Percentiles rank a stretch among this genome's conserved stretches.
These are phyloP conservation scores for Wallacemonas sp. DNA, from an alignment of 208 protist species.

Conservation along the genomic window DNA sequence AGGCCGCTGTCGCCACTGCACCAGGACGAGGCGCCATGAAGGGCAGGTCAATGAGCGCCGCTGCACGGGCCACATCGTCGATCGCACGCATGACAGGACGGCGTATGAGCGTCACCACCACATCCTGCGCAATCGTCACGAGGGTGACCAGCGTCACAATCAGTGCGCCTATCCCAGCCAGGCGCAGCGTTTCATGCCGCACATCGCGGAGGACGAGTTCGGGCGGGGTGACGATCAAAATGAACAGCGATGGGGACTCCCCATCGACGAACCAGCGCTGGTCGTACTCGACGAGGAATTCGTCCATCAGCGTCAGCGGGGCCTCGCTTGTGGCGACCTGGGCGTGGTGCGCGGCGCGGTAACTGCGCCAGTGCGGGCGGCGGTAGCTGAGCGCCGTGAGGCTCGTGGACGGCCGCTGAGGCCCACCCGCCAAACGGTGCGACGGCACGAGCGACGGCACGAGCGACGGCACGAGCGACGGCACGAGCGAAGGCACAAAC, in stretches of 20 bases:
- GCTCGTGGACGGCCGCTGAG: too few species aligned
- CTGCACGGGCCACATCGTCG: slow-evolving; percentile 20
- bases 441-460: too few species aligned
- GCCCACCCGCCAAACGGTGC: too few species aligned
- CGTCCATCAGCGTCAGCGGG: neutral
- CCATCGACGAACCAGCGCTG: neutral
- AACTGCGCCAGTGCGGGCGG: neutral
- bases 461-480: too few species aligned
- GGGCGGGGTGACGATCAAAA: neutral
- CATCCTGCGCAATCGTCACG: neutral
- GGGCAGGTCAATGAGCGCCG: slow-evolving; percentile 1
- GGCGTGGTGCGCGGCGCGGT: neutral
- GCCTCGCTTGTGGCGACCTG: neutral
- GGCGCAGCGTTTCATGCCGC: neutral
- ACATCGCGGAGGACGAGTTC: neutral
- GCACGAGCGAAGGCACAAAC: too few species aligned
- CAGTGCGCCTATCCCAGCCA: neutral
- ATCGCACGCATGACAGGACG: slow-evolving; percentile 16
- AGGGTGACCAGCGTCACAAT: neutral
- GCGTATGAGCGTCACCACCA: slow-evolving; percentile 18
- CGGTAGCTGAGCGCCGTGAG: neutral
- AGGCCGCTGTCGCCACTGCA: too few species aligned
- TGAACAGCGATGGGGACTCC: neutral
- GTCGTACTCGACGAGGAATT: neutral
- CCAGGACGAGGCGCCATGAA: neutral